phyloP scores from a whole-genome alignment of 352 stramenopile species.

The Peronospora destructor region DNA sequence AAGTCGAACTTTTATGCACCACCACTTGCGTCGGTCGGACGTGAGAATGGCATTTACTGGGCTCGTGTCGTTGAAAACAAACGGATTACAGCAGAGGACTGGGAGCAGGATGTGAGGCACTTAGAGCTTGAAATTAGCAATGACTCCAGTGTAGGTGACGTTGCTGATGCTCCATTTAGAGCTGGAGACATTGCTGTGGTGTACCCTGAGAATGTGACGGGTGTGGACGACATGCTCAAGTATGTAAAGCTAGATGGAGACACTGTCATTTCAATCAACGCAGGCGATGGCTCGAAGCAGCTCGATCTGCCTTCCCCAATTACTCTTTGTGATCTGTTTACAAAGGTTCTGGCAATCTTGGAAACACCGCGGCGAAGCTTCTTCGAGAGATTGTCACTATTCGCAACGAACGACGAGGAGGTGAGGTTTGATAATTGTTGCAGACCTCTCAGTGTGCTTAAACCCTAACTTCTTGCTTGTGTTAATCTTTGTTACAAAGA shows the following conservation, averaged over 20 bases:
- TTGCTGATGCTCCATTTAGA: slow-evolving; percentile 27
- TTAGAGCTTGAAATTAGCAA: slow-evolving; percentile 55
- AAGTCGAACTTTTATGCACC: slow-evolving; percentile 55
- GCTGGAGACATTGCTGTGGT: slow-evolving; percentile 69
- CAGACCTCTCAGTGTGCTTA: not conserved
- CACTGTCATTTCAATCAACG: slow-evolving; percentile 40
- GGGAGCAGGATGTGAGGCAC: slow-evolving; percentile 78
- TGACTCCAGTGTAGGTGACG: not conserved
- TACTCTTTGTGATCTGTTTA: slow-evolving; percentile 63
- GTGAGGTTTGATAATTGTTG: slow-evolving; percentile 18
- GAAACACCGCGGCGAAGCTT: slow-evolving; percentile 81
- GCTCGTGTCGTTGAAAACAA: slow-evolving; percentile 56
- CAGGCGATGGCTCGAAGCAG: slow-evolving; percentile 42
- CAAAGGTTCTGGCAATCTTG: slow-evolving; percentile 82
- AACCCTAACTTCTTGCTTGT: slow-evolving; percentile 5
- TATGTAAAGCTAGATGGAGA: slow-evolving; percentile 39
- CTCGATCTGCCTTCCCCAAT: slow-evolving; percentile 45
- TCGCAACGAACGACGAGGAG: slow-evolving; percentile 77
- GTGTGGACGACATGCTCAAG: slow-evolving; percentile 60
- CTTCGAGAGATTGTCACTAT: slow-evolving; percentile 83
- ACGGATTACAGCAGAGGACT: slow-evolving; percentile 57
- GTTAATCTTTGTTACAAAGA: slow-evolving; percentile 26
- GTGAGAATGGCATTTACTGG: slow-evolving; percentile 38
- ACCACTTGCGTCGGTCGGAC: slow-evolving; percentile 36
- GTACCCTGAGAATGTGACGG: slow-evolving; percentile 70